Percentiles rank a stretch among this genome's conserved stretches.
phyloP scores from a whole-genome alignment of 352 stramenopile species.

The Globisporangium radiosum region DNA sequence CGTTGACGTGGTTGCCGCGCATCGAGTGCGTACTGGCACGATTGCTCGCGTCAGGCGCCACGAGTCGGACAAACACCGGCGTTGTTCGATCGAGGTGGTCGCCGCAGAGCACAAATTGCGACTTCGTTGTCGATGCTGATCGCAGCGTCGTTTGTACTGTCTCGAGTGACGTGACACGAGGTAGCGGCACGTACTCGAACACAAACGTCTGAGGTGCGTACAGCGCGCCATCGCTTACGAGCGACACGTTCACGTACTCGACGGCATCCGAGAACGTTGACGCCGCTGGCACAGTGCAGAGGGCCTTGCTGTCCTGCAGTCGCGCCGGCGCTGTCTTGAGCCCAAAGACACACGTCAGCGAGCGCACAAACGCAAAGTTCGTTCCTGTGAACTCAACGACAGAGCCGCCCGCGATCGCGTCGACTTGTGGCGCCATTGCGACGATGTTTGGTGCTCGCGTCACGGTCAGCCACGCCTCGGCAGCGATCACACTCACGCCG shows the following conservation, averaged over 20 bases:
- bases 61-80: background rate
- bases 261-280: background rate
- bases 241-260: slow-evolving; percentile 22
- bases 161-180: slow-evolving; percentile 20
- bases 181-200: slow-evolving; percentile 22
- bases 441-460: slow-evolving; percentile 18
- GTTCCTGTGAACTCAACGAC: slow-evolving; percentile 23
- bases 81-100: background rate
- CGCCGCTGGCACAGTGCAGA: slow-evolving; percentile 19
- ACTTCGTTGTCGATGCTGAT: slow-evolving; percentile 2
- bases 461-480: slow-evolving; percentile 17
- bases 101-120: slow-evolving; percentile 9
- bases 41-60: background rate
- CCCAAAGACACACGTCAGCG: slow-evolving; percentile 33
- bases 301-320: slow-evolving; percentile 18
- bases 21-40: background rate
- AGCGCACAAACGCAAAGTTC: slow-evolving; percentile 22
- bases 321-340: slow-evolving; percentile 11
- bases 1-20: slow-evolving; percentile 2
- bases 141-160: slow-evolving; percentile 1
- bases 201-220: slow-evolving; percentile 25
- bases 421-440: slow-evolving; percentile 22
- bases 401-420: slow-evolving; percentile 24
- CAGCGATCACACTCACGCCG: slow-evolving; percentile 12
- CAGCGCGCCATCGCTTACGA: slow-evolving; percentile 8